Base-by-base conservation (phyloP, 2,329 filamentous ascomycete genomes). In the Cadophora gregata region DNA sequence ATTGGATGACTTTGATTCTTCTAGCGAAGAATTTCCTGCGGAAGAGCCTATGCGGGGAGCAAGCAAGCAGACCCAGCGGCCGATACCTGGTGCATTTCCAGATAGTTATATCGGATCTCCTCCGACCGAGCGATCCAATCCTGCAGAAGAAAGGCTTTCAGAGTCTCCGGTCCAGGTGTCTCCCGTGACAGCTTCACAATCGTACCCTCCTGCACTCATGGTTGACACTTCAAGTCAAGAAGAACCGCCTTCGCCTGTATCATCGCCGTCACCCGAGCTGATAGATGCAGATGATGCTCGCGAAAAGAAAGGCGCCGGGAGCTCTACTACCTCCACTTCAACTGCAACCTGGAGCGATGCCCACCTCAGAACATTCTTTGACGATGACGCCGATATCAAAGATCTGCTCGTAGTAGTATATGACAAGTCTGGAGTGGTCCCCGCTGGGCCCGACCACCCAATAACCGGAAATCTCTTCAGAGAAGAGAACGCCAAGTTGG, bases 331-430 rank as follows among this genome's bases (percentile, higher is more conserved):
- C 31, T 84, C 86, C 27, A 82, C 85, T 19, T 82, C 83, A 19
- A 84, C 85, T 24, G 85, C 89, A 29, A 87, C 88, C 0, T 99
- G 96, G 96, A 95, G 93, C 69, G 95, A 98, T 78, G 85, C 88
- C 64, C 92, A 89, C 73, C 85, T 99, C 31, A 88, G 93, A 67
- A 90, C 92, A 16, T 99, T 97, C 80, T 91, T 98, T 74, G 95
- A 98, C 72, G 93, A 96, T 72, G 89, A 93, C 68, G 89, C 90
- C 38, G 93, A 97, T 70, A 93, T 99, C 72, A 88, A 93, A 60
- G 95, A 99, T 77, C 86, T 98, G 77, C 85, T 98, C 61, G 86
- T 94, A 45, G 91, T 99, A 68, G 93, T 99, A 31, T 94, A 97
- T 76, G 94, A 98, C 79, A 97, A 94, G 78, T 91, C 89, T 16